Percentiles rank a stretch among this genome's conserved stretches.
Conservation (phyloP, 352 stramenopile species). For the Albugo candida region DNA sequence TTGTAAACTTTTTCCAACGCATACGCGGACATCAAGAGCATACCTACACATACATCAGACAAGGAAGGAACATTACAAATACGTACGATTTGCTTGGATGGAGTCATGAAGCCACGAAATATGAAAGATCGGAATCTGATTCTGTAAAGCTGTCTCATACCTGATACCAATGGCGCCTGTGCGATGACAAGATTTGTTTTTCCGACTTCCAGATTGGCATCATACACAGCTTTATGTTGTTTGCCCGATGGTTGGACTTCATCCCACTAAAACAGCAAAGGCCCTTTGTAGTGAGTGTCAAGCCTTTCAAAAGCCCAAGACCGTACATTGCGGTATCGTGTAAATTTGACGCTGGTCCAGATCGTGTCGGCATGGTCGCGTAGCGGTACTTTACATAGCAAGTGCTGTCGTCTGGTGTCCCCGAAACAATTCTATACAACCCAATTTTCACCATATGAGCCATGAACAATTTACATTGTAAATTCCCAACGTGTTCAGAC, state of each 20-base stretch:
- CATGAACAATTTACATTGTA: conserved; percentile 13
- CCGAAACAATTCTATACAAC: conserved; percentile 8
- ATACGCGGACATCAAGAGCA: conserved; percentile 13
- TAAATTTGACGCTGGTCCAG: conserved; percentile 12
- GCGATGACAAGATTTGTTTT: conserved; percentile 42
- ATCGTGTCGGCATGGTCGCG: conserved; percentile 5
- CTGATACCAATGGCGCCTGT: conserved; percentile 31
- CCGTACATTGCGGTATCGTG: conserved; percentile 18
- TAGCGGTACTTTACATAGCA: conserved; percentile 11
- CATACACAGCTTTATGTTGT: conserved; percentile 30
- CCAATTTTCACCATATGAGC: conserved; percentile 4
- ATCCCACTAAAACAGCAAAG: conserved; percentile 25
- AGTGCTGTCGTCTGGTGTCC: conserved; percentile 2
- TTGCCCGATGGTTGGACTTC: conserved; percentile 24
- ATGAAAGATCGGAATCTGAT: conserved; percentile 45
- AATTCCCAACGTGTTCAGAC: conserved; percentile 9
- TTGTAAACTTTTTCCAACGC: conserved; percentile 18
- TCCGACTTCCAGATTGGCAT: conserved; percentile 31
- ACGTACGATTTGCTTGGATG: conserved; percentile 15
- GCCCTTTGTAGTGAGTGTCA: conserved; percentile 44
- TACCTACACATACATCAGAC: neutral
- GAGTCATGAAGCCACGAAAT: conserved; percentile 51
- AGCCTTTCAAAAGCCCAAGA: conserved; percentile 27
- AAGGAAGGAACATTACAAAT: neutral
- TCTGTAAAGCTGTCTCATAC: conserved; percentile 32